Evolutionary conservation across 2,329 filamentous ascomycete genomes (phyloP).

Genomic region (Botrytis fragariae): DNA sequence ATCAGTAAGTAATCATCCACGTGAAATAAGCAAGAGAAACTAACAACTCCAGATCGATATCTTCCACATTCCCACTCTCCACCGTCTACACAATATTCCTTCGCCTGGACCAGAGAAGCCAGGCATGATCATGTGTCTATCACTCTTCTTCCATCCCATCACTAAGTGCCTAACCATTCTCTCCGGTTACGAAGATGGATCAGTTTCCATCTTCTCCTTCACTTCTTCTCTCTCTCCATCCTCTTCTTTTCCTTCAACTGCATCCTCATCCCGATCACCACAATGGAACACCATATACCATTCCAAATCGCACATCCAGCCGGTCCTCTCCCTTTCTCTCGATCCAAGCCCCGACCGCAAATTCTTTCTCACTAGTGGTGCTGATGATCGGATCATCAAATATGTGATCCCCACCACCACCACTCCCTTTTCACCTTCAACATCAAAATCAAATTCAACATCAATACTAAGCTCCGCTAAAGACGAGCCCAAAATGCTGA

Average conservation of each 20-base stretch:
- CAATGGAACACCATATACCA: constrained; percentile 50
- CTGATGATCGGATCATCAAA: constrained; percentile 75
- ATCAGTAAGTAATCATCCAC: constrained; percentile 49
- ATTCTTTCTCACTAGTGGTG: constrained; percentile 75
- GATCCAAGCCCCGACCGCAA: constrained; percentile 48
- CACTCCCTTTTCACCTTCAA: constrained; percentile 5
- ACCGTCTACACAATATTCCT: constrained; percentile 59
- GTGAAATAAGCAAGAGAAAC: constrained; percentile 25
- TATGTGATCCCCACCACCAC: constrained; percentile 60
- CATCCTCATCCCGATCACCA: background rate
- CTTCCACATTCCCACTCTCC: constrained; percentile 74
- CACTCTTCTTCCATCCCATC: constrained; percentile 51
- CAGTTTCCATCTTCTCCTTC: constrained; percentile 59
- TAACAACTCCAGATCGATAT: constrained; percentile 62
- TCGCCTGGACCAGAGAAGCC: constrained; percentile 46
- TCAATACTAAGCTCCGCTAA: background rate
- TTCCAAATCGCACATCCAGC: constrained; percentile 70
- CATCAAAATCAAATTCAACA: background rate
- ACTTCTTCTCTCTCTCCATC: background rate
- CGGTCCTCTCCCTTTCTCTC: constrained; percentile 72
- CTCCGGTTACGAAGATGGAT: constrained; percentile 83
- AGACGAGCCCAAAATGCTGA: constrained; percentile 51
- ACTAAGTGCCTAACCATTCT: constrained; percentile 57
- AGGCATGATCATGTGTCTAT: constrained; percentile 88
- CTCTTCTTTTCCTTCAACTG: background rate